These are phyloP conservation scores for Euphorbia celastroides DNA, from an alignment of 441 rosid genomes.

Conservation along the genomic window DNA sequence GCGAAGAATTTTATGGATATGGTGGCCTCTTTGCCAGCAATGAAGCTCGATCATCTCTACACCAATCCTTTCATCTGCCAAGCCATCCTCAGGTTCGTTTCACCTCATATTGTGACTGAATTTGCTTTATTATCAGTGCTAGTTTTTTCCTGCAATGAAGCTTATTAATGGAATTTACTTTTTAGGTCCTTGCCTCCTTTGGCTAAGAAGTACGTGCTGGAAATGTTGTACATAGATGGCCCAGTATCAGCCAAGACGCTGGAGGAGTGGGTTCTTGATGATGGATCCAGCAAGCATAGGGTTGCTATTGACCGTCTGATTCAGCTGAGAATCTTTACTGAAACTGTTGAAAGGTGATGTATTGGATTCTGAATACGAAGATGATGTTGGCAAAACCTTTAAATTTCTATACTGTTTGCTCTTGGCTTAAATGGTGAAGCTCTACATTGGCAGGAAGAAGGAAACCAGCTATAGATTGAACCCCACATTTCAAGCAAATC, in stretches of 20 bases:
- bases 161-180: background rate
- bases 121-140: background rate
- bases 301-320: conserved; percentile 72
- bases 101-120: background rate
- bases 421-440: conserved; percentile 3
- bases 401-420: background rate
- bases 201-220: conserved; percentile 88
- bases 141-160: background rate
- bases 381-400: background rate
- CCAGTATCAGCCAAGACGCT: conserved; percentile 46
- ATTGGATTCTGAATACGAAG: background rate
- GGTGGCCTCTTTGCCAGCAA: conserved; percentile 86
- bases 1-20: conserved; percentile 96
- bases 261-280: conserved; percentile 78
- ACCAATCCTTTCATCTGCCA: conserved; percentile 84
- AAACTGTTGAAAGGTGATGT: conserved; percentile 50
- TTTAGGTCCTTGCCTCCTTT: conserved; percentile 83
- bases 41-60: conserved; percentile 78
- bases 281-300: conserved; percentile 66
- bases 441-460: conserved; percentile 49
- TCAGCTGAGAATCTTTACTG: conserved; percentile 62
- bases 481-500: conserved; percentile 70
- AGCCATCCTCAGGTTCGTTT: conserved; percentile 76
- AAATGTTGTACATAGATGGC: conserved; percentile 56
- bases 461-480: conserved; percentile 64